Conservation (phyloP, 257 asterid species). For the Solanum arcanum region DNA sequence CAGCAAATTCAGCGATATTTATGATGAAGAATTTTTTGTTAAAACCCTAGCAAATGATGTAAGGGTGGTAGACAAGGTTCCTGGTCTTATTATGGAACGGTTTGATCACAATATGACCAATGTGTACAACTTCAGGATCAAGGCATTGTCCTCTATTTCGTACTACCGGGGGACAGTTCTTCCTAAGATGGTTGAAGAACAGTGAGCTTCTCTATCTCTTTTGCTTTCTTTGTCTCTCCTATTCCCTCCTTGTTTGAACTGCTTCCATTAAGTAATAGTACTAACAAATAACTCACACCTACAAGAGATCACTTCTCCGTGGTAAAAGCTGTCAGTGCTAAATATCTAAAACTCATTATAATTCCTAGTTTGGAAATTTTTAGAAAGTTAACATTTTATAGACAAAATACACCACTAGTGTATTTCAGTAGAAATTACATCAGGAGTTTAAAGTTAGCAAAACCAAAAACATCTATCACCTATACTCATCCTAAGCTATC, state of each 20-base stretch:
- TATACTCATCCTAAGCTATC: not conserved
- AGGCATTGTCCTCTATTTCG: constrained; percentile 80
- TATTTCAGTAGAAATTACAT: not conserved
- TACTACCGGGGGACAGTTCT: constrained; percentile 73
- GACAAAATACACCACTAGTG: not conserved
- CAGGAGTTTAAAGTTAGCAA: not conserved
- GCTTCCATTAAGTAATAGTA: not conserved
- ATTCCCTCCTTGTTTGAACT: not conserved
- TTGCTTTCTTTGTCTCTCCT: not conserved
- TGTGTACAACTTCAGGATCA: constrained; percentile 86
- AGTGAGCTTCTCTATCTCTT: constrained; percentile 42
- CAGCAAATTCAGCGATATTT: constrained; percentile 92
- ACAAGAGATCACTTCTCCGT: not conserved
- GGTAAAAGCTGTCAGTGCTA: not conserved
- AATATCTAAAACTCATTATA: not conserved
- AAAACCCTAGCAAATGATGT: constrained; percentile 71
- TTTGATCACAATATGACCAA: constrained; percentile 82
- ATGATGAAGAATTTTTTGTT: constrained; percentile 77
- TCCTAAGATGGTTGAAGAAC: constrained; percentile 89
- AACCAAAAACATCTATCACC: not conserved
- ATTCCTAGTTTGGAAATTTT: not conserved
- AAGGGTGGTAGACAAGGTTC: constrained; percentile 55
- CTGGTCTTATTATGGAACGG: constrained; percentile 77
- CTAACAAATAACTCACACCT: not conserved
- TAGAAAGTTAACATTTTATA: not conserved